Evolutionary conservation across 768 basidiomycete genomes (phyloP).

Genomic region (Dioszegia crocea): DNA sequence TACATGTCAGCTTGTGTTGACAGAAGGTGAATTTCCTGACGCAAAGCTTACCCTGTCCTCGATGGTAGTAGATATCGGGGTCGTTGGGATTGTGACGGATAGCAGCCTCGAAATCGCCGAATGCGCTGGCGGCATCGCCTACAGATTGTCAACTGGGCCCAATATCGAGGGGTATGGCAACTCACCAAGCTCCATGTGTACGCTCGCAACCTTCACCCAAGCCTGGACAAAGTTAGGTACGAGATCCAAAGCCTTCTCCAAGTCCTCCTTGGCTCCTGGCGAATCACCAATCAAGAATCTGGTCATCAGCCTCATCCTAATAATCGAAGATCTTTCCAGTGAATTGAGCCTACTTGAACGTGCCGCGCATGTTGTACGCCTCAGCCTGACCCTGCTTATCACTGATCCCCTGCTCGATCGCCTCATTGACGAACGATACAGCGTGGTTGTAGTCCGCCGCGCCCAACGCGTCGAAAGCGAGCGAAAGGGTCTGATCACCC

Average conservation of each 20-base stretch:
- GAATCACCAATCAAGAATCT: slow-evolving; percentile 88
- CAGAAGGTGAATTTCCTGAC: not conserved
- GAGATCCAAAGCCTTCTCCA: slow-evolving; percentile 69
- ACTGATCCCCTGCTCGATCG: slow-evolving; percentile 79
- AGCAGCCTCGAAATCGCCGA: slow-evolving; percentile 87
- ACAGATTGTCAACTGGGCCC: not conserved
- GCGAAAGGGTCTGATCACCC: slow-evolving; percentile 76
- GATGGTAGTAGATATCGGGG: slow-evolving; percentile 97
- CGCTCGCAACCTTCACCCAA: slow-evolving; percentile 92
- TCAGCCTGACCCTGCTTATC: slow-evolving; percentile 65
- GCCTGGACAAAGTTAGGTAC: slow-evolving; percentile 70
- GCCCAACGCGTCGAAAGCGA: slow-evolving; percentile 75
- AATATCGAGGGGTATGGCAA: too few relatives aligned
- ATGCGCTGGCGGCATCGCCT: slow-evolving; percentile 69
- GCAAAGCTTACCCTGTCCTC: slow-evolving; percentile 72
- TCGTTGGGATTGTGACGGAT: slow-evolving; percentile 75
- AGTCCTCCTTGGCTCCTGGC: slow-evolving; percentile 72
- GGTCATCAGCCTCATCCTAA: not conserved
- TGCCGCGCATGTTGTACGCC: slow-evolving; percentile 86
- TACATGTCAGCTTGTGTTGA: not conserved
- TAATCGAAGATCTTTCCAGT: not conserved
- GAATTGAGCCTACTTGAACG: slow-evolving; percentile 90
- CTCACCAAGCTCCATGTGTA: slow-evolving; percentile 84
- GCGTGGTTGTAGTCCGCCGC: slow-evolving; percentile 81
- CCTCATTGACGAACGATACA: slow-evolving; percentile 72